Evolutionary conservation across 768 basidiomycete genomes (phyloP), one percentile per base, ranked within the genome.

Genomic region (Trametes maxima): DNA sequence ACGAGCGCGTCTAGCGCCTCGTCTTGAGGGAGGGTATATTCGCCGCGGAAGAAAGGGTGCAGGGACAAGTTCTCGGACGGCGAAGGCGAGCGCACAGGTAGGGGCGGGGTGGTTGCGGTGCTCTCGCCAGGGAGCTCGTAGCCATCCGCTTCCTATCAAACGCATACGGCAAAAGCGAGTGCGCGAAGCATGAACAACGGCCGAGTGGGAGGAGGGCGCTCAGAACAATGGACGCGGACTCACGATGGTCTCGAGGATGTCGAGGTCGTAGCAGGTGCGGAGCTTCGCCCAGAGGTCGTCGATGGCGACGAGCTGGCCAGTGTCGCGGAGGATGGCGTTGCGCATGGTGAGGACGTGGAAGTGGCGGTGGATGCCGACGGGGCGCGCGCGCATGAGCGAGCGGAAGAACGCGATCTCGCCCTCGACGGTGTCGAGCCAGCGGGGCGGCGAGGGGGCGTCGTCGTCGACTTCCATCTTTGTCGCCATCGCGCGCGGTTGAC

Each of bases 391-490:
- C 82, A 90, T 90, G 54, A 93, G 78, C 7, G 90, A 88, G 51
- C 89, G 84, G 71, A 94, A 94, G 75, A 95, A 89, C 10, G 89
- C 81, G 48, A 93, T 90, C 73, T 95, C 93, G 42, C 93, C 93
- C 66, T 88, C 85, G 54, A 92, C 83, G 7, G 83, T 85, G 69
- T 87, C 81, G 42, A 94, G 84, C 69, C 88, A 87, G 22, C 74
- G 56, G 2, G 42, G 40, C 10, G 54, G 42, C 0, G 45, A 19
- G 7, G 33, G 3, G 2, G 13, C 51, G 46, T 51, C 40, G 35
- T 62, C 63, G 50, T 63, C 63, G n/a, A 60, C 62, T 12, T 63
- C 64, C 68, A 69, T 67, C 42, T 60, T 43, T 1, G 54, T 36
- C 5, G 49, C 16, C 25, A 42, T 60, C 7, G 45, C 24, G 45